Evolutionary conservation across 1,139 yeast genomes (phyloP), one percentile per base, ranked within the genome.

Genomic region (Pneumocystis wakefieldiae): DNA sequence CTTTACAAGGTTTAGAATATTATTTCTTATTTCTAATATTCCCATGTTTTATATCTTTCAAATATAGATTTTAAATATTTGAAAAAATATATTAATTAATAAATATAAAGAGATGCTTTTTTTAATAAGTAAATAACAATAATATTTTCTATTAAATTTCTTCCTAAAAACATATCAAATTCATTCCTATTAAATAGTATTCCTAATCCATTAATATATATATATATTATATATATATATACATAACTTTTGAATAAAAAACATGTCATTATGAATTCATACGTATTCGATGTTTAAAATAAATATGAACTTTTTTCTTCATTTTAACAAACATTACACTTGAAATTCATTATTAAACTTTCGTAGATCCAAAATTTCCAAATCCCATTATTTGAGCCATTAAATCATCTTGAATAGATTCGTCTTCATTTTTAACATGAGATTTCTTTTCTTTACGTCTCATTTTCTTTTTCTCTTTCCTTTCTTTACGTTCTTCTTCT

Each of bases 381-480:
- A 86, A 83, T 1, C 92, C 92, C 90, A 86, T 84, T 66, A 78
- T 67, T 7, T 72, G 68, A 17, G 73, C 71, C 70, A 84, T 72
- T 7, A 75, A 78, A 10, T 62, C 66, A 17, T 62, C 66, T 38
- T 62, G 68, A 41, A 58, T 64, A 55, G 67, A 69, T 53, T 59
- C 64, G 62, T 66, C 68, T 64, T 67, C 71, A 62, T 66, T 69
- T 65, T 68, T 69, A 66, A 68, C 67, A 66, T 67, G 68, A 66
- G 64, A 69, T 62, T 71, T 70, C 68, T 72, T 62, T 59, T 62
- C 72, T 62, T 66, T 71, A 70, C 64, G 64, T 48, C 29, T 48
- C 7, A 12, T 48, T 12, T 66, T 64, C 12, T 65, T 65, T 58
- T 65, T 62, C 28, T 67, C 67, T 60, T 68, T 65, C 71, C 71